Percentiles rank a stretch among this genome's conserved stretches.
phyloP scores from a whole-genome alignment of 495 filamentous ascomycete genomes.

The Hypoxylon fragiforme region DNA sequence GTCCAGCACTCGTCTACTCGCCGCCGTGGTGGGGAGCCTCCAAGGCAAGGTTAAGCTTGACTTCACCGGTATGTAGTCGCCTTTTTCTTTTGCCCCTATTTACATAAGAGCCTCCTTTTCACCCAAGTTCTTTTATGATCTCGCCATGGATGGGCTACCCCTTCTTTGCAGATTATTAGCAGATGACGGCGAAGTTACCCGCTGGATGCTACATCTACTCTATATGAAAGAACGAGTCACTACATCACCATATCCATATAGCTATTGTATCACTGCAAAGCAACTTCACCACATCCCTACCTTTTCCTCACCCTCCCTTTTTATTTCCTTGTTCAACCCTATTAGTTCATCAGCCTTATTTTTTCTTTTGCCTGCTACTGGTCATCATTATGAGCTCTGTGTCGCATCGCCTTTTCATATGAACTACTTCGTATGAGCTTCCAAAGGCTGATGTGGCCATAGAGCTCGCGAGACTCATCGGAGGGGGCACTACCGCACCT shows the following conservation, averaged over 20 bases:
- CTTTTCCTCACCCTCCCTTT: too few species aligned
- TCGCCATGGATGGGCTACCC: too few species aligned
- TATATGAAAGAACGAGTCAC: too few species aligned
- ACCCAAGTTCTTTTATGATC: neutral
- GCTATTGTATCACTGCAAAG: too few species aligned
- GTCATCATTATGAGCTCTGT: neutral
- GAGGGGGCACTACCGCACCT: slow-evolving; percentile 32
- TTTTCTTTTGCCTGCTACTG: too few species aligned
- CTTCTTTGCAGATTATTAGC: too few species aligned
- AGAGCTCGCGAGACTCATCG: slow-evolving; percentile 30
- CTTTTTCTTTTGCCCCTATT: neutral
- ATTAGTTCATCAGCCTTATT: too few species aligned
- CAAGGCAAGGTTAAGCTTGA: slow-evolving; percentile 46
- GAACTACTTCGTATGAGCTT: neutral
- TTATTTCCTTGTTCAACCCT: too few species aligned
- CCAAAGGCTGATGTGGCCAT: slow-evolving; percentile 13
- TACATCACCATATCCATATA: too few species aligned
- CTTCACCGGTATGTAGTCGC: slow-evolving; percentile 49
- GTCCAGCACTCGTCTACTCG: slow-evolving; percentile 50
- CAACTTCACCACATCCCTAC: too few species aligned
- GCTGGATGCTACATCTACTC: too few species aligned
- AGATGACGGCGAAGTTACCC: too few species aligned
- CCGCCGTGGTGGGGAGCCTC: slow-evolving; percentile 54
- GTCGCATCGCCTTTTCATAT: neutral
- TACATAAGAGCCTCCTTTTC: neutral